A percentile compares a stretch with the other conserved stretches of the same genome.
Evolutionary conservation across 768 basidiomycete species (phyloP).

Genomic region (Boletales sp.): DNA sequence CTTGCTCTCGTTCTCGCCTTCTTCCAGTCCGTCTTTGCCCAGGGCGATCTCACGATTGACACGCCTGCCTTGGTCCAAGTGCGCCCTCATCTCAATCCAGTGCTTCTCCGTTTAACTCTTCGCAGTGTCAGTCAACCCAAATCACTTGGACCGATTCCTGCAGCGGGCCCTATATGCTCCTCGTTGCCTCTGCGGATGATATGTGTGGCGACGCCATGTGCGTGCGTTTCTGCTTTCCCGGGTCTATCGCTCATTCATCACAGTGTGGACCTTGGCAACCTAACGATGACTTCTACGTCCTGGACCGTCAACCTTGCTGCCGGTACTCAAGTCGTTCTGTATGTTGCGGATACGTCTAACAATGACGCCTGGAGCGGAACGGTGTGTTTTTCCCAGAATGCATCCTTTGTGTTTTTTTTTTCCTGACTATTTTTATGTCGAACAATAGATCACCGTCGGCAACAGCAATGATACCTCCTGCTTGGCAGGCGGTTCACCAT

Average conservation of each 20-base stretch:
- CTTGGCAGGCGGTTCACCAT: slow-evolving; percentile 13
- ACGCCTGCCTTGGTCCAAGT: slow-evolving; percentile 57
- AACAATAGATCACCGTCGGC: slow-evolving; percentile 34
- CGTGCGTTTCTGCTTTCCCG: slow-evolving; percentile 19
- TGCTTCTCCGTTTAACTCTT: neutral
- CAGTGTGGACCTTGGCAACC: slow-evolving; percentile 61
- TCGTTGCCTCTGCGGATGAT: slow-evolving; percentile 49
- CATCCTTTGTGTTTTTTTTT: neutral
- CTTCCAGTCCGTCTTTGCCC: slow-evolving; percentile 48
- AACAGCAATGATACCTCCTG: slow-evolving; percentile 37
- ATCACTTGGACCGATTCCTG: slow-evolving; percentile 49
- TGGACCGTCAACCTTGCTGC: slow-evolving; percentile 43
- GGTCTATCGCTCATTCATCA: slow-evolving; percentile 5
- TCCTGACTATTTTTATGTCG: neutral
- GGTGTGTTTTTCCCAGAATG: slow-evolving; percentile 37
- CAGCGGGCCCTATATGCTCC: slow-evolving; percentile 53
- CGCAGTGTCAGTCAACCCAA: slow-evolving; percentile 49
- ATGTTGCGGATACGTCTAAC: slow-evolving; percentile 46
- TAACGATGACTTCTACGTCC: slow-evolving; percentile 37
- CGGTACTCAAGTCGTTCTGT: slow-evolving; percentile 48
- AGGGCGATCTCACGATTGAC: slow-evolving; percentile 38
- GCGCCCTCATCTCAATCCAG: slow-evolving; percentile 1
- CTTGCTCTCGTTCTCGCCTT: slow-evolving; percentile 62
- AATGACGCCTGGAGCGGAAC: slow-evolving; percentile 65
- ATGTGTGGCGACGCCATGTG: slow-evolving; percentile 62